Evolutionary conservation across 306 rosid species (phyloP).

Genomic region (Glycine soja): DNA sequence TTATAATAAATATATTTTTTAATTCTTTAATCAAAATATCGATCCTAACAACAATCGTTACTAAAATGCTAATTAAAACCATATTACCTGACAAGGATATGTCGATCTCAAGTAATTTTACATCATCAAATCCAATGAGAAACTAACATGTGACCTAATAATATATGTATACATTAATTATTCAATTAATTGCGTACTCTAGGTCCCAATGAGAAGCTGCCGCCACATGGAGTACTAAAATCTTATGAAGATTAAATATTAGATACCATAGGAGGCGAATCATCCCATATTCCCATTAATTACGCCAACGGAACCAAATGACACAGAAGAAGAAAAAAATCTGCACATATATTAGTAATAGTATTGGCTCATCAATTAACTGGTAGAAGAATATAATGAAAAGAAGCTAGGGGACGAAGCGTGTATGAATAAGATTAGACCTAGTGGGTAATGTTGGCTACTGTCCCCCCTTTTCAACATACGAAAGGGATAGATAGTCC

Average conservation of each 20-base stretch:
- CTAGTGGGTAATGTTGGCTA: slow-evolving; percentile 38
- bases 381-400: background rate
- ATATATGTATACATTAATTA: background rate
- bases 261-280: background rate
- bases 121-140: background rate
- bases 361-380: background rate
- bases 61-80: no score
- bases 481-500: background rate
- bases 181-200: background rate
- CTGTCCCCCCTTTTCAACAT: background rate
- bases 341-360: background rate
- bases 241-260: no score
- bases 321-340: background rate
- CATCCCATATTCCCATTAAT: background rate
- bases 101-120: background rate
- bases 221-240: background rate
- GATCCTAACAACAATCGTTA: no score
- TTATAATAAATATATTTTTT: no score
- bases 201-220: background rate
- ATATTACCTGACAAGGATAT: no score
- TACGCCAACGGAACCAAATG: slow-evolving; percentile 1
- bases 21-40: no score
- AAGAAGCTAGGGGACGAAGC: background rate
- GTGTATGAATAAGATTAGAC: slow-evolving; percentile 28
- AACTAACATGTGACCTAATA: background rate